These are phyloP conservation scores for Stylonectria norvegica DNA, from an alignment of 2,329 filamentous ascomycete genomes.

Conservation along the genomic window DNA sequence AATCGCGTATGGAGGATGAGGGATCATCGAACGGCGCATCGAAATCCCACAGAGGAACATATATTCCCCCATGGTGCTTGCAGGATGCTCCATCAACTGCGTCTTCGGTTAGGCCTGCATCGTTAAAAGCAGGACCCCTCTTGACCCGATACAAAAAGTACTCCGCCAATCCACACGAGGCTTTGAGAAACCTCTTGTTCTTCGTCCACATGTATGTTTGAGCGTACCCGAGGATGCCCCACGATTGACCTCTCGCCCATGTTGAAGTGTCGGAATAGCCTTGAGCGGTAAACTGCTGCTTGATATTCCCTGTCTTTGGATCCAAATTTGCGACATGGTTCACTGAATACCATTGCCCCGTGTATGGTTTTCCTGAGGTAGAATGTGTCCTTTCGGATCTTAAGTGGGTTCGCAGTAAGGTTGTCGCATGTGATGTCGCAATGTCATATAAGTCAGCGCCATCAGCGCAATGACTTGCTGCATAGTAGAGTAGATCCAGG, in stretches of 20 bases:
- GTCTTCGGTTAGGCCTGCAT: not conserved
- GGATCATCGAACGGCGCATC: slow-evolving; percentile 41
- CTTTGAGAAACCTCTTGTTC: slow-evolving; percentile 37
- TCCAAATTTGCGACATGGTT: slow-evolving; percentile 47
- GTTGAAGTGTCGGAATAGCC: slow-evolving; percentile 44
- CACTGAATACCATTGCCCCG: slow-evolving; percentile 18
- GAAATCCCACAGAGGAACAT: slow-evolving; percentile 32
- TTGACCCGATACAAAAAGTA: slow-evolving; percentile 44
- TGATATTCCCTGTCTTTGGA: slow-evolving; percentile 36
- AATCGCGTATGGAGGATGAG: slow-evolving; percentile 30
- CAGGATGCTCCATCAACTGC: not conserved
- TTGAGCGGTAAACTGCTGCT: slow-evolving; percentile 42
- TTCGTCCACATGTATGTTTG: slow-evolving; percentile 48
- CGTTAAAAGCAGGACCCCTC: slow-evolving; percentile 2
- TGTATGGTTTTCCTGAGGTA: not conserved
- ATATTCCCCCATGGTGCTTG: slow-evolving; percentile 12
- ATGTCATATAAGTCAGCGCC: slow-evolving; percentile 30
- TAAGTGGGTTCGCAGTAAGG: slow-evolving; percentile 38
- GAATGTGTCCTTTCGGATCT: slow-evolving; percentile 23
- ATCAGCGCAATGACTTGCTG: slow-evolving; percentile 30
- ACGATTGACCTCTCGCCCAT: slow-evolving; percentile 49
- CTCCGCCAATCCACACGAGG: slow-evolving; percentile 42
- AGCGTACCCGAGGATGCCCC: slow-evolving; percentile 47
- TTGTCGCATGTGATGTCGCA: slow-evolving; percentile 39
- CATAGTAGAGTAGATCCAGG: slow-evolving; percentile 38